Conservation (phyloP, 1,139 yeast species). For the Entelexis paramagnoliae region DNA sequence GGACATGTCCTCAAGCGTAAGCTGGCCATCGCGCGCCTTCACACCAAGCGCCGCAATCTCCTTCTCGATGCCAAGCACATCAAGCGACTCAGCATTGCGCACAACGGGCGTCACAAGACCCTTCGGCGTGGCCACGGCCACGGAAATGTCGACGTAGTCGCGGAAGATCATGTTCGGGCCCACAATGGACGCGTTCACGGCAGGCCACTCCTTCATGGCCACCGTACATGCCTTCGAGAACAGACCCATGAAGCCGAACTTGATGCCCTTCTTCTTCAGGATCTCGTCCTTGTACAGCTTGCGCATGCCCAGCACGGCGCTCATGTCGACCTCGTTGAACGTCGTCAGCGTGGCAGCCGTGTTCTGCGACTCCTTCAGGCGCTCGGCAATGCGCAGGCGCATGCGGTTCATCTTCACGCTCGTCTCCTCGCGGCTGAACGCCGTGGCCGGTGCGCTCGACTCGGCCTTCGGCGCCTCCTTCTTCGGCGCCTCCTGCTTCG, state of each 20-base stretch:
- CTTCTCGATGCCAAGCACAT: slow-evolving; percentile 80
- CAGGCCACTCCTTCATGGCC: slow-evolving; percentile 92
- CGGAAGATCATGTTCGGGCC: slow-evolving; percentile 85
- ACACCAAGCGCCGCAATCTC: slow-evolving; percentile 73
- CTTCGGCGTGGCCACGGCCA: slow-evolving; percentile 99
- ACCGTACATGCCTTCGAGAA: slow-evolving; percentile 88
- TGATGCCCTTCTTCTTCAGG: slow-evolving; percentile 85
- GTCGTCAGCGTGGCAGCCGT: slow-evolving; percentile 98
- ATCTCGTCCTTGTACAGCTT: slow-evolving; percentile 94
- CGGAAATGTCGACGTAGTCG: slow-evolving; percentile 89
- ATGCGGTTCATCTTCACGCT: slow-evolving; percentile 98
- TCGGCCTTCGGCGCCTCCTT: slow-evolving; percentile 8
- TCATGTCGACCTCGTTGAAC: slow-evolving; percentile 97
- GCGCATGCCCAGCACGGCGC: slow-evolving; percentile 86
- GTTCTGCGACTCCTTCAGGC: slow-evolving; percentile 98
- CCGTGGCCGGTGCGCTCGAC: slow-evolving; percentile 32
- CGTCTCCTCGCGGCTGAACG: slow-evolving; percentile 65
- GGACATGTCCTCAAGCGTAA: slow-evolving; percentile 96
- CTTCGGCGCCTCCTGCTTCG: slow-evolving; percentile 22
- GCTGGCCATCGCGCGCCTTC: slow-evolving; percentile 95
- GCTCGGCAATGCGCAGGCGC: slow-evolving; percentile 98
- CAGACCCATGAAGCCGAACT: slow-evolving; percentile 98
- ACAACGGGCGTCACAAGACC: slow-evolving; percentile 98
- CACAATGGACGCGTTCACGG: slow-evolving; percentile 92
- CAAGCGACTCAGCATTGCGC: slow-evolving; percentile 89